phyloP scores from a whole-genome alignment of 2,329 filamentous ascomycete genomes.

The Cytospora piceicola region DNA sequence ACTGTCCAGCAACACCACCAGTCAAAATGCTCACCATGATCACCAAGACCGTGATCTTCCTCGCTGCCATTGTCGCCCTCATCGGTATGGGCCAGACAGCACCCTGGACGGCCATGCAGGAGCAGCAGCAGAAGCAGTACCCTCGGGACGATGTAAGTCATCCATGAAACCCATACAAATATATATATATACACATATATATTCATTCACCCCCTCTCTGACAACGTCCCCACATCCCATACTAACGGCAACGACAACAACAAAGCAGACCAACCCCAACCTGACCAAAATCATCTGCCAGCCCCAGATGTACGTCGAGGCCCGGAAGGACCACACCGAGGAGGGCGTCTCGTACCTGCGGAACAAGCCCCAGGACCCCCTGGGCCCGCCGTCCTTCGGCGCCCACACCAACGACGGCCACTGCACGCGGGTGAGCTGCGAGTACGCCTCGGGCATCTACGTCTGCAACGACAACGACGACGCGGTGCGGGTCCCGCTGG shows the following conservation, averaged over 20 bases:
- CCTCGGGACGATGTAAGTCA: background rate
- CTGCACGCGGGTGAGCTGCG: constrained; percentile 13
- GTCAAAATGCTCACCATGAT: too few relatives aligned
- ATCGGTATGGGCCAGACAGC: too few relatives aligned
- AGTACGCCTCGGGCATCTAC: constrained; percentile 14
- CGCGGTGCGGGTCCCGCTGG: background rate
- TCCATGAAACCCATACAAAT: background rate
- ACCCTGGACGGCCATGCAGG: too few relatives aligned
- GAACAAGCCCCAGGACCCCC: background rate
- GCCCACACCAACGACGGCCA: background rate
- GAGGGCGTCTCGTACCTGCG: background rate
- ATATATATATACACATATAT: too few relatives aligned
- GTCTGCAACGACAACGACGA: constrained; percentile 17
- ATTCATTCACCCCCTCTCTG: too few relatives aligned
- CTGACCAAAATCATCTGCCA: constrained; percentile 14
- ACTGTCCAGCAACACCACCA: too few relatives aligned
- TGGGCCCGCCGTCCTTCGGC: background rate
- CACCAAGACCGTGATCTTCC: too few relatives aligned
- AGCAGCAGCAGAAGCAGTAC: too few relatives aligned
- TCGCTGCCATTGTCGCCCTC: too few relatives aligned
- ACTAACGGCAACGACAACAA: background rate
- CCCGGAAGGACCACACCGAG: background rate
- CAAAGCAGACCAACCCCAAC: constrained; percentile 6
- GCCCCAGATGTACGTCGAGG: constrained; percentile 4
- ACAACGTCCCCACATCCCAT: too few relatives aligned